Evolutionary conservation across 2,329 filamentous ascomycete genomes (phyloP).

Genomic region (Gyromitra esculenta): DNA sequence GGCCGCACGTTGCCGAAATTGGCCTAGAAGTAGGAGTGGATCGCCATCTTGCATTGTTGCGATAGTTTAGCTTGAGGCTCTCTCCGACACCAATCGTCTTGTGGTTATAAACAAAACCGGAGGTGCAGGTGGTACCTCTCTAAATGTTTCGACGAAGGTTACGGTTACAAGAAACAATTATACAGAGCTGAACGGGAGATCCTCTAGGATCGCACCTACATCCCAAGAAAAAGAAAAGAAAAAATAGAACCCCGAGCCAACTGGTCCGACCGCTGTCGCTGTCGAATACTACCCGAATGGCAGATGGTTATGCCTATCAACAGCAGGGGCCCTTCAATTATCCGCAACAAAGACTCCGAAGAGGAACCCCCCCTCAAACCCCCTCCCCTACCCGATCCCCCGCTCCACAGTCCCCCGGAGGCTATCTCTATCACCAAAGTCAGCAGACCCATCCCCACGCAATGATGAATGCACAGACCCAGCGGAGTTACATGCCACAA

Average conservation of each 20-base stretch:
- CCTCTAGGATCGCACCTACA: conserved; percentile 14
- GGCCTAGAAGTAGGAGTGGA: background rate
- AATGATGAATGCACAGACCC: conserved; percentile 57
- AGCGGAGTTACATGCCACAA: conserved; percentile 56
- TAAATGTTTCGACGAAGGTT: conserved; percentile 52
- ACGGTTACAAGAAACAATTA: conserved; percentile 48
- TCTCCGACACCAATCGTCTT: conserved; percentile 30
- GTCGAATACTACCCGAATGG: conserved; percentile 54
- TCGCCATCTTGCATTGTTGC: conserved; percentile 5
- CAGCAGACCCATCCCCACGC: conserved; percentile 57
- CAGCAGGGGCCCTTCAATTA: conserved; percentile 51
- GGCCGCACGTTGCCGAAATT: conserved; percentile 14
- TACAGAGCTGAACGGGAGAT: conserved; percentile 43
- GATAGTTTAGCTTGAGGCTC: conserved; percentile 19
- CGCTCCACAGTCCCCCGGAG: conserved; percentile 60
- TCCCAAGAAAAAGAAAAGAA: conserved; percentile 13
- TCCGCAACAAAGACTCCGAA: conserved; percentile 53
- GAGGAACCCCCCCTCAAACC: conserved; percentile 59
- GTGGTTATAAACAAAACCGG: conserved; percentile 39
- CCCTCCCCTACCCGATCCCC: conserved; percentile 70
- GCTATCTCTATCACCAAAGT: conserved; percentile 56
- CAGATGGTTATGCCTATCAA: conserved; percentile 55
- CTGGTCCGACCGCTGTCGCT: conserved; percentile 42
- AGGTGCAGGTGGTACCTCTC: conserved; percentile 49
- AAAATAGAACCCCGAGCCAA: conserved; percentile 29